Base-by-base conservation (phyloP, 2,329 filamentous ascomycete genomes). In the Nigrograna mackinnonii region DNA sequence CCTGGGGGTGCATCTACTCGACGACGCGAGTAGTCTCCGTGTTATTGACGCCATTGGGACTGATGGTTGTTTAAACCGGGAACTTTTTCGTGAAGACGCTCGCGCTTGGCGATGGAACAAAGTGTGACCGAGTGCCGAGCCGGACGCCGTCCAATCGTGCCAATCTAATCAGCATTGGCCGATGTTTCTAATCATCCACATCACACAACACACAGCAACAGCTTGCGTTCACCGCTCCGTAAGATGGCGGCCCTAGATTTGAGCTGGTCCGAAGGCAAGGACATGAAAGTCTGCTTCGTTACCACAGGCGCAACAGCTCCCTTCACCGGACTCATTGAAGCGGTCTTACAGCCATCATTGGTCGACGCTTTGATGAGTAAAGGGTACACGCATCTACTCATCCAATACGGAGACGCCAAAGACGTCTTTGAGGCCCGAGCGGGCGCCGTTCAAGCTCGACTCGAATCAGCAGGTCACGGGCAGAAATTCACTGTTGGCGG, bases 221-320 rank as follows among this genome's bases (percentile, higher is more conserved):
- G 24, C n/a, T 17, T 5, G 9, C 12, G n/a, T 38, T 31, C 34
- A 20, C 5, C 24, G 18, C 9, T 17, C 22, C 7, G n/a, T n/a
- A n/a, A n/a, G n/a, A n/a, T n/a, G n/a, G n/a, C n/a, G n/a, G n/a
- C n/a, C n/a, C n/a, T n/a, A n/a, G n/a, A n/a, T n/a, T n/a, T n/a
- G 31, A 2, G 13, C 11, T 33, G 31, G 31, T 13, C 31, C 31
- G 31, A 33, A 17, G 31, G 31, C 9, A 14, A 12, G 11, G 22
- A 33, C 12, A 37, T 32, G 32, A 76, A 74, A 49, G 73, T 73
- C 39, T 94, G 89, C 64, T 88, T 99, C 53, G 86, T 96, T 41
- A 97, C 94, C 0, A 87, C 96, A 21, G 94, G 94, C 43, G 92
- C 94, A 5, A 99, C 92, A 0, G 91, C 91, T 13, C 82, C 86